A percentile compares a stretch with the other conserved stretches of the same genome.
phyloP scores from a whole-genome alignment of 2,329 filamentous ascomycete species.

The Leptographium wingfieldii region DNA sequence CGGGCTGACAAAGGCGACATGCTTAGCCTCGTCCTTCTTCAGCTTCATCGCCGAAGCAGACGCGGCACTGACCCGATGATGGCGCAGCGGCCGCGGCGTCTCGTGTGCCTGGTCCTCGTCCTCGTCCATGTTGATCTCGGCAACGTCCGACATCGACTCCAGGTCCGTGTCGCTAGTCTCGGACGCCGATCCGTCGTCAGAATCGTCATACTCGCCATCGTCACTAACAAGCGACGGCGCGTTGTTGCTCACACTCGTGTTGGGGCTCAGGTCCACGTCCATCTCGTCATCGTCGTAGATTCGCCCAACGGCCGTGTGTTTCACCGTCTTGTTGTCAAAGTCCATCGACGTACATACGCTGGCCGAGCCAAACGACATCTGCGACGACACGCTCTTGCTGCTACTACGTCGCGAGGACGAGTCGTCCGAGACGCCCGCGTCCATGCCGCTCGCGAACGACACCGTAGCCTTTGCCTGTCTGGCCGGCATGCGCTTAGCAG shows the following conservation, averaged over 20 bases:
- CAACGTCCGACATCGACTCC: constrained; percentile 47
- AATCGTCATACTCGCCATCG: constrained; percentile 66
- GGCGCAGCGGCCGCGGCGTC: constrained; percentile 28
- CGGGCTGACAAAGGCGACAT: constrained; percentile 42
- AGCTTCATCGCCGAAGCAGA: constrained; percentile 30
- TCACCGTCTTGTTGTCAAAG: not conserved
- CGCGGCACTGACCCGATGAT: constrained; percentile 23
- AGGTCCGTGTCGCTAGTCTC: constrained; percentile 46
- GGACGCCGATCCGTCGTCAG: constrained; percentile 50
- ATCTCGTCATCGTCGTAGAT: constrained; percentile 33
- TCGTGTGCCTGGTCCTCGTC: constrained; percentile 25
- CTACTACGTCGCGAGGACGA: constrained; percentile 34
- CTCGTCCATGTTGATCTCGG: constrained; percentile 49
- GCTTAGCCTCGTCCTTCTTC: constrained; percentile 41
- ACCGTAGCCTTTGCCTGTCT: constrained; percentile 41
- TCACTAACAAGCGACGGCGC: constrained; percentile 71
- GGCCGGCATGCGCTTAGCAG: constrained; percentile 45
- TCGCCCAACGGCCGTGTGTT: constrained; percentile 18
- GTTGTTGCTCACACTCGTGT: constrained; percentile 59
- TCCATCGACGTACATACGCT: constrained; percentile 21
- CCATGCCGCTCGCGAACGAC: constrained; percentile 20
- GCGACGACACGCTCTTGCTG: constrained; percentile 38
- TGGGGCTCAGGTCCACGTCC: constrained; percentile 54
- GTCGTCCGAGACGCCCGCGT: not conserved
- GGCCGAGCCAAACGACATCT: constrained; percentile 27